Evolutionary conservation across 139 green algal genomes (phyloP).

Genomic region (Haematococcus sp.): DNA sequence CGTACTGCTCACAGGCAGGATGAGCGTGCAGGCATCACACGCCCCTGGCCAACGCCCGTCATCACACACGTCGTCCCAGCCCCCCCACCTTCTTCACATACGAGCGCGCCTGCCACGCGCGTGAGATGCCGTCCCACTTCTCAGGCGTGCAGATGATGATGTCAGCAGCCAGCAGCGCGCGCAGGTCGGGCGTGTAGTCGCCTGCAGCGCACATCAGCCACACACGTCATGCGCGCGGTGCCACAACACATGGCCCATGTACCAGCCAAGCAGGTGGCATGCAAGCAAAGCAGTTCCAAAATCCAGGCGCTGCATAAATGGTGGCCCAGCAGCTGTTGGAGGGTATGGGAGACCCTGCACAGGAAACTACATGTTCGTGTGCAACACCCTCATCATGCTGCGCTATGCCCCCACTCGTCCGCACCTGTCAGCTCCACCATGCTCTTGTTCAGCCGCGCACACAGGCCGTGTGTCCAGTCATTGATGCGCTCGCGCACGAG

Average conservation of each 20-base stretch:
- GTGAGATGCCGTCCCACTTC: conserved; percentile 97
- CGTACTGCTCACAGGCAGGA: no score
- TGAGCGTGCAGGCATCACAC: no score
- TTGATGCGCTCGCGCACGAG: conserved; percentile 93
- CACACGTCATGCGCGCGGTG: no score
- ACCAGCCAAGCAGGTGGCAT: no score
- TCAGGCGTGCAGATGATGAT: conserved; percentile 96
- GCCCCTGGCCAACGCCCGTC: no score
- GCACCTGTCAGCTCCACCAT: conserved; percentile 90
- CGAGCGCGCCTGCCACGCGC: conserved; percentile 81
- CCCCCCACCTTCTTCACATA: conserved; percentile 70
- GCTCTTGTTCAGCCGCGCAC: conserved; percentile 65
- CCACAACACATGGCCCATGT: no score
- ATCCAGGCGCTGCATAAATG: no score
- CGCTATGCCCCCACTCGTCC: no score
- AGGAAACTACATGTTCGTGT: not conserved
- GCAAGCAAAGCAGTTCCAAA: no score
- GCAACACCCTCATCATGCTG: no score
- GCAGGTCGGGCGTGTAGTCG: conserved; percentile 88
- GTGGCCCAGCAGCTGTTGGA: no score
- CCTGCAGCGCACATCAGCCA: conserved; percentile 41
- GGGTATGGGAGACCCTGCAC: no score
- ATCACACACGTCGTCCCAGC: not conserved
- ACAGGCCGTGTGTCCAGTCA: conserved; percentile 89
- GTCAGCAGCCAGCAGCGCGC: conserved; percentile 79